Conservation (phyloP, 2,329 filamentous ascomycete genomes). For the Calonectria ilicicola region DNA sequence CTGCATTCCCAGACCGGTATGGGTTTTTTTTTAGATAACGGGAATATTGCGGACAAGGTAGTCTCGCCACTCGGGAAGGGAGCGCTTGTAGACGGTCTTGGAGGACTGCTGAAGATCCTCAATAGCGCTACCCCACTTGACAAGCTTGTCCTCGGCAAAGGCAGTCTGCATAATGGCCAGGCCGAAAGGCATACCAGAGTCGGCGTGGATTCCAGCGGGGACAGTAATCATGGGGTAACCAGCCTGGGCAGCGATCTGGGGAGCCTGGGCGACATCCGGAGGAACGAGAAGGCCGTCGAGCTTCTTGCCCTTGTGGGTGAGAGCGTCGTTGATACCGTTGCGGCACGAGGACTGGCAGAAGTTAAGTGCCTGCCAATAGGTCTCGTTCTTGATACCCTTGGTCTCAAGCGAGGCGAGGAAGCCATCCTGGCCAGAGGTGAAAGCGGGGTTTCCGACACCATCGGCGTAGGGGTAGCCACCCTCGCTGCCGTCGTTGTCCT, state of each 20-base stretch:
- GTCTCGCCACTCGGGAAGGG: constrained; percentile 63
- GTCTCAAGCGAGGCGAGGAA: constrained; percentile 73
- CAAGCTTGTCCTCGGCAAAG: constrained; percentile 68
- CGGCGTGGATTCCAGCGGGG: constrained; percentile 68
- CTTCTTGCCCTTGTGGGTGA: constrained; percentile 58
- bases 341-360: constrained; percentile 72
- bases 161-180: constrained; percentile 70
- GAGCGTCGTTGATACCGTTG: constrained; percentile 77
- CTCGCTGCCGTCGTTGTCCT: constrained; percentile 73
- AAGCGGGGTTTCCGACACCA: constrained; percentile 66
- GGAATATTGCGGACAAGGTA: constrained; percentile 62
- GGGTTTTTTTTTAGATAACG: constrained; percentile 36
- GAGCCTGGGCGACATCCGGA: constrained; percentile 74
- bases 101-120: constrained; percentile 65
- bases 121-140: constrained; percentile 73
- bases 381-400: constrained; percentile 71
- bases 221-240: constrained; percentile 80
- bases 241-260: constrained; percentile 79
- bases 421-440: constrained; percentile 77
- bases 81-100: constrained; percentile 59
- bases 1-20: constrained; percentile 33
- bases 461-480: constrained; percentile 70
- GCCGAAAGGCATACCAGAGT: constrained; percentile 71
- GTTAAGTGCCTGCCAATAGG: constrained; percentile 74
- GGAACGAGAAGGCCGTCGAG: constrained; percentile 77